Evolutionary conservation across 805 yeast genomes (phyloP).

Genomic region (Hagleromyces aurorensis): DNA sequence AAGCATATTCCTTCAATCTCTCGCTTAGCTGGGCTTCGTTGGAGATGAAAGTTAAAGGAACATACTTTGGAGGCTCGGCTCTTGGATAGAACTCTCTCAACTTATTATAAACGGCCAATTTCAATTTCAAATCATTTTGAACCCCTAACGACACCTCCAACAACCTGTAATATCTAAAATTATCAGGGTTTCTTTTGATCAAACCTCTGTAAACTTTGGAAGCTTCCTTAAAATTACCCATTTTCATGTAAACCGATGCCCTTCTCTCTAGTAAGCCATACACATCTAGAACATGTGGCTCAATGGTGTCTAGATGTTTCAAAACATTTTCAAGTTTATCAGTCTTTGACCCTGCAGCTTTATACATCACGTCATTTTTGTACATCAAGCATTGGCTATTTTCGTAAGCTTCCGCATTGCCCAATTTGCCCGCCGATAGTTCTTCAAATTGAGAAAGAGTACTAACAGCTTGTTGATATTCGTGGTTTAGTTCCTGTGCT

Average conservation of each 20-base stretch:
- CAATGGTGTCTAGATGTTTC: constrained; percentile 47
- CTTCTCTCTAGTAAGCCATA: constrained; percentile 55
- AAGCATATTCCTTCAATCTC: constrained; percentile 47
- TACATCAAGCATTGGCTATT: constrained; percentile 74
- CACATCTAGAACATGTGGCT: constrained; percentile 48
- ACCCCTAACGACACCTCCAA: constrained; percentile 59
- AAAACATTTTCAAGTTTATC: constrained; percentile 50
- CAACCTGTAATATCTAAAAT: constrained; percentile 51
- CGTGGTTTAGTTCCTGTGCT: constrained; percentile 71
- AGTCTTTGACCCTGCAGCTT: constrained; percentile 43
- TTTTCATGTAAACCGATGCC: constrained; percentile 53
- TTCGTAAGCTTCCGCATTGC: constrained; percentile 63
- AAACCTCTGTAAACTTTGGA: constrained; percentile 58
- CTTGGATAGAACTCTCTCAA: constrained; percentile 67
- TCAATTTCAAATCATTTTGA: constrained; percentile 37
- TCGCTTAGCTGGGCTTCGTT: constrained; percentile 38
- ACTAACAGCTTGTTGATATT: constrained; percentile 58
- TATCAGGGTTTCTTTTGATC: constrained; percentile 81
- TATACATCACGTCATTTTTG: constrained; percentile 58
- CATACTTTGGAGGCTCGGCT: constrained; percentile 69
- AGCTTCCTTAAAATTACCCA: constrained; percentile 57
- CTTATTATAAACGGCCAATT: constrained; percentile 55
- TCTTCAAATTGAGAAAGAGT: constrained; percentile 72
- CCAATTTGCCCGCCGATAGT: constrained; percentile 57
- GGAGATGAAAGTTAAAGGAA: constrained; percentile 68